Base-by-base conservation (phyloP, 2,329 filamentous ascomycete genomes). In the Westerdykella aurantiaca region DNA sequence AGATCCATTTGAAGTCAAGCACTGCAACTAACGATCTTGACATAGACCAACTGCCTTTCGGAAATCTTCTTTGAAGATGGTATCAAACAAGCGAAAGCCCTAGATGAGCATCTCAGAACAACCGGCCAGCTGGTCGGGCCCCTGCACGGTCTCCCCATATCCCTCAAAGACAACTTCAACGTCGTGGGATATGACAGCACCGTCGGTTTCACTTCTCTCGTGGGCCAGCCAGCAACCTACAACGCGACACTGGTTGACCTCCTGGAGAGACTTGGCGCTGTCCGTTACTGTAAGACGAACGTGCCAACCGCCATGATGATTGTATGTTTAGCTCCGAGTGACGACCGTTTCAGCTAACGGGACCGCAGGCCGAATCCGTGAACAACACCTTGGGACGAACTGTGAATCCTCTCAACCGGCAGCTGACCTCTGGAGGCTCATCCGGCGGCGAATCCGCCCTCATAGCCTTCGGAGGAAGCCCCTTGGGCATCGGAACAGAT, bases 91-190 rank as follows among this genome's bases (percentile, higher is more conserved):
- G 78, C 78, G 3, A 71, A 73, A 49, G 65, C 72, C 31, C 69
- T 80, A 0, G 79, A 82, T 55, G 67, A 72, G 1, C 69, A 79
- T 45, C 67, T 77, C 4, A 51, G 63, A 16, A 64, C 62, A 39
- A 74, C 67, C 11, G 72, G 71, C 21, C 63, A 69, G 48, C 61
- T 72, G 0, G 65, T 75, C 31, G 85, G 85, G 0, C 82, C 83
- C 2, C 72, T 88, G 1, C 84, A 88, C 61, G 85, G 82, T 60
- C 46, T 85, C 0, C 80, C 81, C 0, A 69, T 85, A 38, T 79
- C 81, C 0, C 72, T 88, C 38, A 88, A 88, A 56, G 84, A 88
- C 66, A 81, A 83, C 56, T 83, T 86, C 70, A 76, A 85, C 45
- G 67, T 85, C 12, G 60, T 63, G 2, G 80, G 80, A 5, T 71